These are phyloP conservation scores for Russula brevipes DNA, from an alignment of 768 basidiomycete genomes.

Conservation along the genomic window DNA sequence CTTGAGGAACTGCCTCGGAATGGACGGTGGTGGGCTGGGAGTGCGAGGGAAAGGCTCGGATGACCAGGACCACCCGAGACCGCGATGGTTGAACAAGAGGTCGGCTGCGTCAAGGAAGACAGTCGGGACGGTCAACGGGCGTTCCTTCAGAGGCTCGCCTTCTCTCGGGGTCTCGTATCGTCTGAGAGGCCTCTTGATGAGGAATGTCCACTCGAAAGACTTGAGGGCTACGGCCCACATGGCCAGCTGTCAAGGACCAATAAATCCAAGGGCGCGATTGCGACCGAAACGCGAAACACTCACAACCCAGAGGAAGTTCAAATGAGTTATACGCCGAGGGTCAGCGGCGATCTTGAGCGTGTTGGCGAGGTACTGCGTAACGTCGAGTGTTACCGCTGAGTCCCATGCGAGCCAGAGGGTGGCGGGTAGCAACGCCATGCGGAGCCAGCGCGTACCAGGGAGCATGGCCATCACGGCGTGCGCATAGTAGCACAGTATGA, in stretches of 20 bases:
- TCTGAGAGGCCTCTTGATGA: slow-evolving; percentile 5
- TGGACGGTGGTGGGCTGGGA: not conserved
- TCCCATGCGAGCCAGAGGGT: not conserved
- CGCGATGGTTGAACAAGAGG: slow-evolving; percentile 23
- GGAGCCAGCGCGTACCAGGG: not conserved
- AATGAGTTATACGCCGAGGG: slow-evolving; percentile 7
- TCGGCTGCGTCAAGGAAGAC: slow-evolving; percentile 21
- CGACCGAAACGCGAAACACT: not conserved
- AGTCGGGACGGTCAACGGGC: not conserved
- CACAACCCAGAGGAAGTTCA: slow-evolving; percentile 18
- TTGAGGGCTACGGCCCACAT: slow-evolving; percentile 10
- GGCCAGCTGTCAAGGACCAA: not conserved
- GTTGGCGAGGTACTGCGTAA: not conserved
- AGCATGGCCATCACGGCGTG: not conserved
- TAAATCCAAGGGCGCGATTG: not conserved
- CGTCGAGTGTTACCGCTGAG: not conserved
- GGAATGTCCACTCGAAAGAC: slow-evolving; percentile 21
- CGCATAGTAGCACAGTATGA: not conserved
- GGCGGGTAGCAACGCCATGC: not conserved
- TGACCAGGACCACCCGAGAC: slow-evolving; percentile 26
- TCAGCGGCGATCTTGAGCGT: not conserved
- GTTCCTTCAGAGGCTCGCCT: not conserved
- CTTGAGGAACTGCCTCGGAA: not conserved
- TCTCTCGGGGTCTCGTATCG: slow-evolving; percentile 4
- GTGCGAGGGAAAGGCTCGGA: slow-evolving; percentile 7